These are phyloP conservation scores for grape (Vitis vinifera) DNA, from an alignment of 164 flowering plant species.

Conservation along the genomic window ASM3070453v1 NC_081822.1:25728001-25728500, in stretches of 20 bases:
- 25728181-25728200: constrained; percentile 91
- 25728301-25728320: constrained; percentile 92
- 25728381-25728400: constrained; percentile 98
- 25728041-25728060: constrained; percentile 82
- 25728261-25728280: constrained; percentile 95
- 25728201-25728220: constrained; percentile 99
- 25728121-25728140: constrained; percentile 95
- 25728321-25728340: constrained; percentile 79
- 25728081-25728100: constrained; percentile 40
- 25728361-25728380: constrained; percentile 60
- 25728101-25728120: constrained; percentile 47
- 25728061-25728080: constrained; percentile 83
- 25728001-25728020: too few relatives aligned
- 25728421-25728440: constrained; percentile 93
- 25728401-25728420: constrained; percentile 88
- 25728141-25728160: constrained; percentile 96
- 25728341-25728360: constrained; percentile 28
- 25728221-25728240: constrained; percentile 86
- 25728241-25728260: constrained; percentile 88
- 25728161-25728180: constrained; percentile 89
- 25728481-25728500: constrained; percentile 61
- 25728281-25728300: constrained; percentile 93
- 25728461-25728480: constrained; percentile 73
- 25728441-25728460: constrained; percentile 91
- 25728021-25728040: constrained; percentile 49